Conservation (phyloP, 2,329 filamentous ascomycete species). For the Neoascochyta sp. region DNA sequence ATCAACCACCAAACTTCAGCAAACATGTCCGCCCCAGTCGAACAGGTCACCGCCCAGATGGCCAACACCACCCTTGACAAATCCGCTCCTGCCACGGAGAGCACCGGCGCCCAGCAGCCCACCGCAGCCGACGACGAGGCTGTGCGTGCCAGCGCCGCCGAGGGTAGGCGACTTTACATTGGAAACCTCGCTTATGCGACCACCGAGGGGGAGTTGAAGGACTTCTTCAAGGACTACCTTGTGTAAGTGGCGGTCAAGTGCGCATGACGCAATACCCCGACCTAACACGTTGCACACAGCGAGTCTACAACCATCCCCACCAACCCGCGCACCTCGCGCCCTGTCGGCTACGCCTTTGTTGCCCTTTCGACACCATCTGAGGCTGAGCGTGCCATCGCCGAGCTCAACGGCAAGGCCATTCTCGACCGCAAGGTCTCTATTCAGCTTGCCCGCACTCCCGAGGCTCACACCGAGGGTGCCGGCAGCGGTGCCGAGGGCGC, state of each 20-base stretch:
- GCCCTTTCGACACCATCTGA: constrained; percentile 92
- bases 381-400: constrained; percentile 89
- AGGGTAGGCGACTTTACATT: constrained; percentile 99
- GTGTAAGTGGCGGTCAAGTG: constrained; percentile 66
- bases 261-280: constrained; percentile 11
- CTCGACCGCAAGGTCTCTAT: constrained; percentile 98
- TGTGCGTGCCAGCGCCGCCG: constrained; percentile 93
- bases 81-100: constrained; percentile 43
- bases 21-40: constrained; percentile 82
- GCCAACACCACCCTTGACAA: constrained; percentile 63
- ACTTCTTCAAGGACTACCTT: constrained; percentile 99
- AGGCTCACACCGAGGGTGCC: constrained; percentile 71
- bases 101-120: constrained; percentile 57
- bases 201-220: constrained; percentile 99
- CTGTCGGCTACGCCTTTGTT: constrained; percentile 98
- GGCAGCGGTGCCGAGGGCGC: constrained; percentile 70
- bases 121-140: constrained; percentile 78
- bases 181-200: constrained; percentile 99
- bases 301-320: constrained; percentile 99
- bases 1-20: constrained; percentile 51
- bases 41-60: constrained; percentile 71
- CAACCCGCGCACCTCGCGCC: constrained; percentile 97
- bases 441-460: constrained; percentile 96
- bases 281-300: constrained; percentile 52
- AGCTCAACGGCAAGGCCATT: constrained; percentile 96